These are phyloP conservation scores for Colletotrichum sublineola DNA, from an alignment of 2,329 filamentous ascomycete genomes.

Conservation along the genomic window DNA sequence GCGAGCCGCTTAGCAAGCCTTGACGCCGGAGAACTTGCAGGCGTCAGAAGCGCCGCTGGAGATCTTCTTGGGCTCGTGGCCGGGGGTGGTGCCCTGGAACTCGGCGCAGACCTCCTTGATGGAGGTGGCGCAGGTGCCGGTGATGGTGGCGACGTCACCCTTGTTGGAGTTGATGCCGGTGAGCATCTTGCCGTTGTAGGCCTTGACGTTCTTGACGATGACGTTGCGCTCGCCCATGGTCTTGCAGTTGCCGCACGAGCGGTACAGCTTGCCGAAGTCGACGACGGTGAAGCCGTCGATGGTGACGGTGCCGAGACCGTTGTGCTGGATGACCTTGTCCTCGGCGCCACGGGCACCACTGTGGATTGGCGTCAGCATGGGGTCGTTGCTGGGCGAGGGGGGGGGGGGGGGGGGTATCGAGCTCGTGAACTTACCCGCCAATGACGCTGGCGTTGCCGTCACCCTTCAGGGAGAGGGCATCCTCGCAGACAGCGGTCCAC, in stretches of 20 bases:
- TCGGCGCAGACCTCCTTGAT: slow-evolving; percentile 43
- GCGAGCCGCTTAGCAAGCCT: slow-evolving; percentile 41
- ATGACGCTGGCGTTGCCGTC: slow-evolving; percentile 42
- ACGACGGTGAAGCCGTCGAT: slow-evolving; percentile 41
- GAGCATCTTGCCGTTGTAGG: slow-evolving; percentile 43
- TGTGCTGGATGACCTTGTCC: slow-evolving; percentile 43
- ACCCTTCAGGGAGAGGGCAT: slow-evolving; percentile 40
- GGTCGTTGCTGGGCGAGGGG: background rate
- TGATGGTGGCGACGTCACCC: slow-evolving; percentile 42
- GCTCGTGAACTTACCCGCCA: slow-evolving; percentile 22
- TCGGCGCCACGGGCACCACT: slow-evolving; percentile 39
- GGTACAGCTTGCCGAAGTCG: slow-evolving; percentile 44
- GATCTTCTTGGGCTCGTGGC: slow-evolving; percentile 43
- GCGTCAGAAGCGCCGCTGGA: background rate
- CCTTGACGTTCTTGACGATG: slow-evolving; percentile 43
- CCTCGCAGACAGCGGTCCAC: slow-evolving; percentile 62
- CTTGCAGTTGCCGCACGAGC: slow-evolving; percentile 44
- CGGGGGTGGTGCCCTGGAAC: slow-evolving; percentile 42
- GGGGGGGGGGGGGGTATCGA: no score
- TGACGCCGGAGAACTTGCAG: slow-evolving; percentile 40
- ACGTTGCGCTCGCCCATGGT: slow-evolving; percentile 42
- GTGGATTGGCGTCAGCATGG: background rate
- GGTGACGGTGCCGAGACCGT: slow-evolving; percentile 43
- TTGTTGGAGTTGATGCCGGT: slow-evolving; percentile 44
- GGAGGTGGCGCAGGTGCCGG: slow-evolving; percentile 41